Conservation (phyloP, 768 basidiomycete genomes). For the Lactifluus hygrophoroides region DNA sequence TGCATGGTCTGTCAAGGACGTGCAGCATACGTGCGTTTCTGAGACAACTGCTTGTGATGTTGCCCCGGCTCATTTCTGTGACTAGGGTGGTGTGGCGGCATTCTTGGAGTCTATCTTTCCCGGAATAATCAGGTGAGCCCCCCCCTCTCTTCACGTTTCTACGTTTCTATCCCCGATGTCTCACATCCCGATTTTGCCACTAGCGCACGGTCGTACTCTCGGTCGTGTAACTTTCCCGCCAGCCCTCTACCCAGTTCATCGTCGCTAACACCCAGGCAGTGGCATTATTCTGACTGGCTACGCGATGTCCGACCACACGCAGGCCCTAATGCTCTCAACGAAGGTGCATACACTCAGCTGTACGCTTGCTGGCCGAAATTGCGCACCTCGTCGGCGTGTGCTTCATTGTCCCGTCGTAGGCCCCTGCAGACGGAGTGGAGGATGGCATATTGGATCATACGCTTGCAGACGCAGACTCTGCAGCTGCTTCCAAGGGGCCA, state of each 20-base stretch:
- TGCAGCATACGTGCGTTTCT: constrained; percentile 79
- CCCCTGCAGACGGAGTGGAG: constrained; percentile 32
- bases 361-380: constrained; percentile 75
- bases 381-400: constrained; percentile 78
- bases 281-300: constrained; percentile 88
- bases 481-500: constrained; percentile 27
- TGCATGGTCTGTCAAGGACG: constrained; percentile 82
- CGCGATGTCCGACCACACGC: constrained; percentile 88
- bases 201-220: constrained; percentile 76
- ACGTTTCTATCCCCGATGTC: neutral
- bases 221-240: constrained; percentile 49
- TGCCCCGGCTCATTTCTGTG: neutral
- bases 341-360: constrained; percentile 85
- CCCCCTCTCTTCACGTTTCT: neutral
- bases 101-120: constrained; percentile 77
- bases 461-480: constrained; percentile 35
- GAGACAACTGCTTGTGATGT: neutral
- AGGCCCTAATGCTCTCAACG: constrained; percentile 77
- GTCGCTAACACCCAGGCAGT: neutral
- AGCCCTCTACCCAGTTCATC: neutral
- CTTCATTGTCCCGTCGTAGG: constrained; percentile 46
- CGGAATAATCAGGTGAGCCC: constrained; percentile 68
- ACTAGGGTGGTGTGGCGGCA: constrained; percentile 88
- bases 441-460: constrained; percentile 62
- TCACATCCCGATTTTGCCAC: neutral